Evolutionary conservation across 768 basidiomycete genomes (phyloP), one percentile per base, ranked within the genome.

Genomic region (Tulasnella sp.): DNA sequence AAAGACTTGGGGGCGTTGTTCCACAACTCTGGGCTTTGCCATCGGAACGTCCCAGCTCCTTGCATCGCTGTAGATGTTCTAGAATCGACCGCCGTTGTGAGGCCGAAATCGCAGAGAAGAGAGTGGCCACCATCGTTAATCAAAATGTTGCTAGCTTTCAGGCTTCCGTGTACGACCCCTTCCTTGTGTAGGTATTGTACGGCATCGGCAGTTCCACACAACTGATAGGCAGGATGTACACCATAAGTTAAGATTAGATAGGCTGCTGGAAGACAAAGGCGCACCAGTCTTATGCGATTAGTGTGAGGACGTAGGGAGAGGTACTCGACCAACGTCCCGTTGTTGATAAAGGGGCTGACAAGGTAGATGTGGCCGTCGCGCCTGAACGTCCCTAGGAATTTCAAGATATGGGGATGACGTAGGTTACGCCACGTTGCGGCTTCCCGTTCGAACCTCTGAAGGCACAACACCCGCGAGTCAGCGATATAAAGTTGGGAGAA

Each of bases 31-130:
- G n/a, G n/a, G n/a, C n/a, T n/a, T n/a, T n/a, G n/a, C n/a, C n/a
- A n/a, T n/a, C n/a, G n/a, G n/a, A n/a, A n/a, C n/a, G n/a, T n/a
- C n/a, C n/a, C n/a, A n/a, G n/a, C n/a, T n/a, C n/a, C n/a, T n/a
- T n/a, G n/a, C 73, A 48, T 74, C 48, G 37, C 73, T 23, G 73
- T 46, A 26, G 40, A 7, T n/a, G 73, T 74, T 37, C 35, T 26
- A 11, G 67, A 69, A 29, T 26, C 26, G 20, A 69, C 20, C 13
- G 35, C 13, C 26, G 3, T 26, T 13, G 67, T 69, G 23, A 69
- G 67, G 13, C 67, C 67, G 23, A 69, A 69, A 37, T 69, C 67
- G 67, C 67, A 69, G 35, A 69, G 67, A 13, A 69, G 67, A 29
- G 67, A 26, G 20, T 11, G 23, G 13, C 67, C 67, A 2, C 13